Conservation (phyloP, 441 rosid genomes). For the Macaranga tanarius region DNA sequence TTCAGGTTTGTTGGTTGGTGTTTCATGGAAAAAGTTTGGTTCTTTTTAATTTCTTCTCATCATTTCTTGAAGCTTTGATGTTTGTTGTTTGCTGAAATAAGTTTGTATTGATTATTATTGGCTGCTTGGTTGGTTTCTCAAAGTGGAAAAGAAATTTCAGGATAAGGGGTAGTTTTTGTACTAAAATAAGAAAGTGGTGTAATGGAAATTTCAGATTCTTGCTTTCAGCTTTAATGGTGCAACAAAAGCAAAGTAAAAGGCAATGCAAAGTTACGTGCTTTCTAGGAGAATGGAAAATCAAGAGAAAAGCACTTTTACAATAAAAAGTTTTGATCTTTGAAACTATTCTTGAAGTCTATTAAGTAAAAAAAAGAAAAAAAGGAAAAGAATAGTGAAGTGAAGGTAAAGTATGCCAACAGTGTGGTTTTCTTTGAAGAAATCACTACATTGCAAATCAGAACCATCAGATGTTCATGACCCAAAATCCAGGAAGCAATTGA, state of each 20-base stretch:
- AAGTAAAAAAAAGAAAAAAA: slow-evolving; percentile 5
- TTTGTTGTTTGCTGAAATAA: background rate
- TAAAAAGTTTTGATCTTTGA: slow-evolving; percentile 19
- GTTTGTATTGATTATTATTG: background rate
- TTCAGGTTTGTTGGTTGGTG: slow-evolving; percentile 8
- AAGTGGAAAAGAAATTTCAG: slow-evolving; percentile 18
- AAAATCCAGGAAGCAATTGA: slow-evolving; percentile 57
- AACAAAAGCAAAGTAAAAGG: slow-evolving; percentile 18
- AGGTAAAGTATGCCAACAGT: slow-evolving; percentile 70
- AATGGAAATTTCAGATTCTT: slow-evolving; percentile 21
- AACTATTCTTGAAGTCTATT: background rate
- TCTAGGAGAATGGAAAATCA: slow-evolving; percentile 11
- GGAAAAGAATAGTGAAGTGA: background rate
- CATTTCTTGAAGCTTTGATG: background rate
- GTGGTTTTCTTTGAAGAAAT: slow-evolving; percentile 88
- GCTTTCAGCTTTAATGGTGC: slow-evolving; percentile 27
- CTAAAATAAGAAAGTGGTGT: background rate
- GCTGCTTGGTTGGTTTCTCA: slow-evolving; percentile 1
- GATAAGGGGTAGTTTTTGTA: slow-evolving; percentile 1
- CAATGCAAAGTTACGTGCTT: slow-evolving; percentile 10
- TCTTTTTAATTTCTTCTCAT: background rate
- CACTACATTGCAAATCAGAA: slow-evolving; percentile 89
- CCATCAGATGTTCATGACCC: slow-evolving; percentile 89
- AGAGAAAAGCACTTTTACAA: slow-evolving; percentile 11
- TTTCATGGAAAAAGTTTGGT: slow-evolving; percentile 9